Base-by-base conservation (phyloP, 768 basidiomycete species). In the Candolleomyces eurysporus region DNA sequence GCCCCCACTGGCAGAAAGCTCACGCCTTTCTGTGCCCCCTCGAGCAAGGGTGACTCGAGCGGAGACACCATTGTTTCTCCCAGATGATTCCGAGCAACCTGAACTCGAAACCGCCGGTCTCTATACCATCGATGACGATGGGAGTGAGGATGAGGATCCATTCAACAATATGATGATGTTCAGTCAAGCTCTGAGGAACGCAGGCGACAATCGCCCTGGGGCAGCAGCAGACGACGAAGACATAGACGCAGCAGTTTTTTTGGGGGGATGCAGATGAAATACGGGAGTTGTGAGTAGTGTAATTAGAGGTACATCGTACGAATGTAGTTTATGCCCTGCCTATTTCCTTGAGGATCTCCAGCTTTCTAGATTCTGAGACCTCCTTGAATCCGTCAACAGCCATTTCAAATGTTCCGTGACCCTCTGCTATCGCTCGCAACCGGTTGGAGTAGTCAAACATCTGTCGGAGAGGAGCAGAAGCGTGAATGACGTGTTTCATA, bases 191-290 rank as follows among this genome's bases (percentile, higher is more conserved):
- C 77, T 94, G 53, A 83, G 83, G 63, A 75, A 81, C 43, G 78
- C 80, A 14, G 85, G 85, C 16, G 83, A 84, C 49, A 76, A 80
- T 63, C 78, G 82, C 58, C 78, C 82, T n/a, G 84, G 83, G 1
- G 81, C 79, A n/a, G 79, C 77, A 10, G 85, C 88, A 22, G 90
- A 92, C 58, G 90, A 90, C 31, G 90, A 92, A 48, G 90, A 89
- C 48, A 82, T 89, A 67, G 90, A 91, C 60, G 87, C 85, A 42
- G 83, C 82, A 13, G 81, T 86, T 45, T 84, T 92, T 46, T 90
- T 91, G 63, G 91, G 88, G 88, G 11, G 92, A 94, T 72, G 92
- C 92, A 39, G 92, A 94, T 67, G 91, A 94, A 75, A 75, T 77
- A 32, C 82, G 79, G 69, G 88, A 88, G 66, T 69, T 89, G 62